Conservation (phyloP, 139 green algal species). For the Limnomonas spitsbergensis region DNA sequence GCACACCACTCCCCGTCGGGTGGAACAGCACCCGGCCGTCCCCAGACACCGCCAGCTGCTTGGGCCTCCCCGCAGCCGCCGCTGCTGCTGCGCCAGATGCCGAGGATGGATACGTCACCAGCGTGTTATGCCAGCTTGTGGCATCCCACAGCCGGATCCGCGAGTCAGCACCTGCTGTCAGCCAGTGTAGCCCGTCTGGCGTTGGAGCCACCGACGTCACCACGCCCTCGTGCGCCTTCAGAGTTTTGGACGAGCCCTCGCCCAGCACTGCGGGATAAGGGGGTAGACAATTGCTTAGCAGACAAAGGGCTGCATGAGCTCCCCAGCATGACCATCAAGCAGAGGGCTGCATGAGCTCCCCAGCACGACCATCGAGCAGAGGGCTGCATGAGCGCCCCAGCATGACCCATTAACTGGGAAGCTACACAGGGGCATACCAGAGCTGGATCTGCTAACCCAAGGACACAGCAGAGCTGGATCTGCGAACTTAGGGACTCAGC, state of each 20-base stretch:
- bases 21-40: conserved; percentile 69
- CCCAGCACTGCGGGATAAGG: background rate
- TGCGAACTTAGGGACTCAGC: too few species aligned
- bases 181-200: conserved; percentile 45
- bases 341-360: too few species aligned
- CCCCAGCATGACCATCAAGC: too few species aligned
- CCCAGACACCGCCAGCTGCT: conserved; percentile 61
- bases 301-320: too few species aligned
- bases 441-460: too few species aligned
- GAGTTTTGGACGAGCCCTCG: background rate
- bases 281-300: background rate
- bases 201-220: background rate
- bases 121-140: conserved; percentile 40
- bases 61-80: background rate
- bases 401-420: too few species aligned
- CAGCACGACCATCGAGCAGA: too few species aligned
- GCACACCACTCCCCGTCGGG: conserved; percentile 60
- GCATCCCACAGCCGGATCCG: conserved; percentile 78
- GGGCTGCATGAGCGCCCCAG: too few species aligned
- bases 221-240: background rate
- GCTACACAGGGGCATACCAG: too few species aligned
- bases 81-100: conserved; percentile 23
- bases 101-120: conserved; percentile 61
- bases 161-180: conserved; percentile 75
- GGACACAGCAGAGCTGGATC: too few species aligned